Evolutionary conservation across 305 asterid species (phyloP), one percentile per base, ranked within the genome.

Genomic region (Fraxinus nigra): DNA sequence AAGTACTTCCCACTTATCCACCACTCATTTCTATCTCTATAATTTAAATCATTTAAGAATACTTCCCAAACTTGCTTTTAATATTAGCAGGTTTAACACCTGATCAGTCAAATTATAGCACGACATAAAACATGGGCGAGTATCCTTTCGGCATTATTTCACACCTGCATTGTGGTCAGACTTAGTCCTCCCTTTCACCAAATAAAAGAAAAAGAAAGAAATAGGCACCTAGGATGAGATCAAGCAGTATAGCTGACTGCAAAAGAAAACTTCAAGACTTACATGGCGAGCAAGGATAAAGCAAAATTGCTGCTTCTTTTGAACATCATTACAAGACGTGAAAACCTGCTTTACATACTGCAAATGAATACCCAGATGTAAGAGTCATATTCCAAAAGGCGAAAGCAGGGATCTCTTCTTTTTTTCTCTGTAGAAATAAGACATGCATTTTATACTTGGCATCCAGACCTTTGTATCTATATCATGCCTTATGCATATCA

Each of bases 241-340:
- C 20, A 75, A 63, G 81, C 51, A 3, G 10, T 13, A 2, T 24
- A 78, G 75, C 65, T 20, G 46, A 40, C 81, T 22, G 74, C 54
- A 48, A 37, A 83, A 54, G 59, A 30, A 51, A 78, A 76, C 46
- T 81, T 56, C 37, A 77, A 65, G 30, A 86, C 99, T 88, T 88
- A 96, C 99, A 83, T 96, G 98, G 72, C 98, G 98, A 82, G 95
- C 99, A 84, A 97, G 92, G 80, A 94, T 93, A 87, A 90, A 97
- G 84, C 97, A 90, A 84, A 94, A 95, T 81, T 97, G 98, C 90
- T 85, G 91, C 90, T 93, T 92, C 82, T 79, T 89, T 80, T 89
- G 87, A 80, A 82, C 88, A 83, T 94, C 98, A 37, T 46, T 54
- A 84, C 98, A 94, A 6, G 89, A 79, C 8, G 88, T 84, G 83